phyloP scores from a whole-genome alignment of 139 green algal species.

The Tetradesmus lagerheimii region DNA sequence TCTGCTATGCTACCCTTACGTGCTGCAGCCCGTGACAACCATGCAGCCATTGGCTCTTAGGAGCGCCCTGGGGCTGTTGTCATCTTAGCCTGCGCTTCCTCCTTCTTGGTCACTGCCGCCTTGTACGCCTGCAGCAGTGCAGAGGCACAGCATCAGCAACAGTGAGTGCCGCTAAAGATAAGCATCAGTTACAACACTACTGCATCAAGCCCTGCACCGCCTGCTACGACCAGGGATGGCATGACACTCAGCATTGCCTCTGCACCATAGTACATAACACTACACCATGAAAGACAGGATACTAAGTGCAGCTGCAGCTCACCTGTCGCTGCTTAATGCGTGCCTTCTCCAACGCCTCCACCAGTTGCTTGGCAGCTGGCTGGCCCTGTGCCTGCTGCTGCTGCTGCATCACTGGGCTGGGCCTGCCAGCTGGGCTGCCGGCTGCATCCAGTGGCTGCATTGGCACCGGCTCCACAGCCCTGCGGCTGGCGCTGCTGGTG shows the following conservation, averaged over 20 bases:
- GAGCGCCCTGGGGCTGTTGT: not conserved
- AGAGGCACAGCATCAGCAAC: not conserved
- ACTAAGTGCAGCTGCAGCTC: not conserved
- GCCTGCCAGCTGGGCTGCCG: not conserved
- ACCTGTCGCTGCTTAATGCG: not conserved
- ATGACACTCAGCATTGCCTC: too few species aligned
- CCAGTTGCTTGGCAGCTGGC: not conserved
- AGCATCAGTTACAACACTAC: too few species aligned
- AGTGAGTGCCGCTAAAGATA: not conserved
- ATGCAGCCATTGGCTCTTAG: not conserved
- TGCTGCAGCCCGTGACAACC: too few species aligned
- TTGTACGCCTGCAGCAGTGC: not conserved
- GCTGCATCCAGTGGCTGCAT: constrained; percentile 32
- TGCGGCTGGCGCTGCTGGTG: not conserved
- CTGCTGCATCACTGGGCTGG: not conserved
- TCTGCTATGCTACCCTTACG: too few species aligned
- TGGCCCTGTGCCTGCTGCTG: not conserved
- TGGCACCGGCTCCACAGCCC: constrained; percentile 17
- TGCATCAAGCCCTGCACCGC: too few species aligned
- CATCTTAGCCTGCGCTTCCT: not conserved
- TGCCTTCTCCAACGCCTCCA: not conserved
- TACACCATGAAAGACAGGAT: not conserved
- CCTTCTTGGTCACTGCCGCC: not conserved
- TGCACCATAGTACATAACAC: too few species aligned
- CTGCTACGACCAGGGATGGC: too few species aligned